These are phyloP conservation scores for Mesembryanthemum crystallinum DNA, from an alignment of 148 eudicot species.

Conservation along the genomic window DNA sequence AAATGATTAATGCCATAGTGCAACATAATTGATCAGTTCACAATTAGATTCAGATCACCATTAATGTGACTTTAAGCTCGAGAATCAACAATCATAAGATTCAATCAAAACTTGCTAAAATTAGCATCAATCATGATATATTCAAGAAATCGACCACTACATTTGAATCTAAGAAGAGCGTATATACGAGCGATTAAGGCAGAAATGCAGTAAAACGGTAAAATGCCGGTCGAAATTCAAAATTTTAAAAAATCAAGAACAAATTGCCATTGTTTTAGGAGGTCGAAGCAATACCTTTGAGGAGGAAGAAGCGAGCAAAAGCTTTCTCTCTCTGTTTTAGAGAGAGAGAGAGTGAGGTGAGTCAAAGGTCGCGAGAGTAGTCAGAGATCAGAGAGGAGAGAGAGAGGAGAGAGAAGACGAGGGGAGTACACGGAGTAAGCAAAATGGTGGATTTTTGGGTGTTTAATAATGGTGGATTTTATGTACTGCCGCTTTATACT, in stretches of 20 bases:
- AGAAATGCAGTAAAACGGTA: not conserved
- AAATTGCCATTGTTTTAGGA: not conserved
- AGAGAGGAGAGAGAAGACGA: not conserved
- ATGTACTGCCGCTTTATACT: not conserved
- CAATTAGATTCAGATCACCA: slow-evolving; percentile 8
- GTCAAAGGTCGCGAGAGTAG: not conserved
- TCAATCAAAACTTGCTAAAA: slow-evolving; percentile 2
- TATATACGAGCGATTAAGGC: too few species aligned
- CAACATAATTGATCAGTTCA: not conserved
- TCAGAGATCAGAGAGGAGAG: not conserved
- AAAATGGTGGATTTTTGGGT: not conserved
- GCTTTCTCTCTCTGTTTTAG: too few species aligned
- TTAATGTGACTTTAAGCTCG: not conserved
- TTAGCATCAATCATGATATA: not conserved
- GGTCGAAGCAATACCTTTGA: not conserved
- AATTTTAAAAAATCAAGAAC: not conserved
- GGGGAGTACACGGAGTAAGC: not conserved
- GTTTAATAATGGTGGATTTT: not conserved
- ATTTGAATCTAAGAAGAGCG: not conserved
- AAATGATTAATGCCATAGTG: not conserved
- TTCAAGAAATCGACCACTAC: not conserved
- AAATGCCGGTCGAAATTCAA: not conserved
- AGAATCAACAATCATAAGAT: not conserved
- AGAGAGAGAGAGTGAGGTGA: not conserved
- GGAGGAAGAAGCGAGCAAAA: not conserved